Evolutionary conservation across 495 filamentous ascomycete species (phyloP).

Genomic region (Aspergillus olivimuriae): DNA sequence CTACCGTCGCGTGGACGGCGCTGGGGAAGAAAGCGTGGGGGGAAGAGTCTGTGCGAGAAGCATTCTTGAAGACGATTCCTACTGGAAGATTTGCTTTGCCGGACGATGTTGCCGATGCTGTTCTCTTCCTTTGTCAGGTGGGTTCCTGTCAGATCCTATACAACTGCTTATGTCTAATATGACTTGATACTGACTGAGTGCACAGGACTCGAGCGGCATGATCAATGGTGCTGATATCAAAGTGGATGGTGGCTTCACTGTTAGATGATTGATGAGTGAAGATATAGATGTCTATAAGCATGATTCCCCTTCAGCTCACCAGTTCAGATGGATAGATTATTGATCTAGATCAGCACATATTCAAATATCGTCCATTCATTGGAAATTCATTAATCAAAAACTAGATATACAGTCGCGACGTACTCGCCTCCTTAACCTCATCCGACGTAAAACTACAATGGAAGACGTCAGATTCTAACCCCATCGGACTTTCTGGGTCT

Average conservation of each 20-base stretch:
- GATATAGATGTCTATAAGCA: too few relatives aligned
- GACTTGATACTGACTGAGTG: slow-evolving; percentile 3
- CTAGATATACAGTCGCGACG: too few relatives aligned
- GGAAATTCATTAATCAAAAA: too few relatives aligned
- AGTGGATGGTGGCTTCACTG: slow-evolving; percentile 37
- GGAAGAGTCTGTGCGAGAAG: slow-evolving; percentile 22
- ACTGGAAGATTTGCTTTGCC: slow-evolving; percentile 39
- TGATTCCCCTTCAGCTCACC: too few relatives aligned
- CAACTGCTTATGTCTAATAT: not conserved
- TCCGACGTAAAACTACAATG: too few relatives aligned
- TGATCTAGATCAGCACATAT: too few relatives aligned
- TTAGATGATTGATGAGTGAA: slow-evolving; percentile 14
- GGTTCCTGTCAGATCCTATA: slow-evolving; percentile 4
- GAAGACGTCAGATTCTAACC: too few relatives aligned
- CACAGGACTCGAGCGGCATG: slow-evolving; percentile 38
- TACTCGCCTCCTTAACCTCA: too few relatives aligned
- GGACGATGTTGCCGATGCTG: slow-evolving; percentile 36
- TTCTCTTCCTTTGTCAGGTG: slow-evolving; percentile 34
- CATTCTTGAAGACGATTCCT: slow-evolving; percentile 30
- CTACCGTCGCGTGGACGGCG: slow-evolving; percentile 37
- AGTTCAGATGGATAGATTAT: too few relatives aligned
- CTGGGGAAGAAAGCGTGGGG: slow-evolving; percentile 38
- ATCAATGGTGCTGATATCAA: slow-evolving; percentile 39
- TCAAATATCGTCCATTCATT: too few relatives aligned
- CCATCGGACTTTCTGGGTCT: too few relatives aligned